Evolutionary conservation across 257 asterid species (phyloP).

Genomic region (Solanum pennellii): DNA sequence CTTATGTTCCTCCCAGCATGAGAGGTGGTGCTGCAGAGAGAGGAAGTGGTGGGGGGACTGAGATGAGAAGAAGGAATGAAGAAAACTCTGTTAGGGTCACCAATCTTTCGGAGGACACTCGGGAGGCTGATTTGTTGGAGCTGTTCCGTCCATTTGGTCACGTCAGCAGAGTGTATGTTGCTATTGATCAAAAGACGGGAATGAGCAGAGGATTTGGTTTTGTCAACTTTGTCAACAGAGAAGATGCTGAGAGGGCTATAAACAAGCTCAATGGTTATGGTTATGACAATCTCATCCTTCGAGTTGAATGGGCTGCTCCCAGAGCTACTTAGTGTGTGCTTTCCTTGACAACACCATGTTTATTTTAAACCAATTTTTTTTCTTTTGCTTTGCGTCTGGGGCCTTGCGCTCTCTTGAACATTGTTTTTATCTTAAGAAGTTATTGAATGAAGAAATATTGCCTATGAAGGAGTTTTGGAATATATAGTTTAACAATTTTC

Average conservation of each 20-base stretch:
- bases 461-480: neutral
- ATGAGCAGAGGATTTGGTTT: slow-evolving; percentile 85
- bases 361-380: neutral
- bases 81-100: slow-evolving; percentile 90
- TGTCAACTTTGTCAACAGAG: slow-evolving; percentile 76
- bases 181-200: slow-evolving; percentile 75
- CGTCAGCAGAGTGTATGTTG: slow-evolving; percentile 76
- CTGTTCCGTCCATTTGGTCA: slow-evolving; percentile 82
- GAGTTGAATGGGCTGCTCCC: slow-evolving; percentile 99
- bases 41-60: slow-evolving; percentile 27
- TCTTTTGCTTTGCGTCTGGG: neutral
- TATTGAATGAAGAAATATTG: neutral
- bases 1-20: slow-evolving; percentile 76
- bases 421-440: neutral
- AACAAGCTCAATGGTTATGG: slow-evolving; percentile 88
- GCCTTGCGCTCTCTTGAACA: neutral
- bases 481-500: neutral
- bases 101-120: slow-evolving; percentile 87
- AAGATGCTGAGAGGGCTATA: slow-evolving; percentile 91
- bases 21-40: slow-evolving; percentile 54
- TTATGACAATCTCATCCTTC: slow-evolving; percentile 78
- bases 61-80: slow-evolving; percentile 83
- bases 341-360: neutral
- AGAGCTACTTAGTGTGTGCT: slow-evolving; percentile 37
- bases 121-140: slow-evolving; percentile 84